Conservation (phyloP, 306 rosid genomes). For the Carpinus fangiana region DNA sequence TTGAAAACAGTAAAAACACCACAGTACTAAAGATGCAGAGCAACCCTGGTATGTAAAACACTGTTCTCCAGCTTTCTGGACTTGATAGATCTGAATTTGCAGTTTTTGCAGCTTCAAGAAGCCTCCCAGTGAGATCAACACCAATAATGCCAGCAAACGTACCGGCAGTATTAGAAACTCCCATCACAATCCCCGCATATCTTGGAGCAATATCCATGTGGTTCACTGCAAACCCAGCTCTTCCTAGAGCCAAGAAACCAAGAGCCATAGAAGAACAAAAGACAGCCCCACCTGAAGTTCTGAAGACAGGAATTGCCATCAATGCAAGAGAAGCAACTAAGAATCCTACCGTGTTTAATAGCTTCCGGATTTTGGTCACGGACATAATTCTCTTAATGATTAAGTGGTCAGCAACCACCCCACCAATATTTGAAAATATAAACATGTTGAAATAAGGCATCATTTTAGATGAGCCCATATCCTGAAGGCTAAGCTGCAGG, state of each 20-base stretch:
- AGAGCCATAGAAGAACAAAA: conserved; percentile 94
- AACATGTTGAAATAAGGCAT: conserved; percentile 96
- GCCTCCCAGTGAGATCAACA: conserved; percentile 81
- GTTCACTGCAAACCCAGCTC: conserved; percentile 97
- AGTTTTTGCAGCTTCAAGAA: conserved; percentile 83
- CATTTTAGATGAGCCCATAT: conserved; percentile 99
- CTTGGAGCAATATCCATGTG: conserved; percentile 98
- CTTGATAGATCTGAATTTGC: conserved; percentile 74
- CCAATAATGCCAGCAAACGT: conserved; percentile 94
- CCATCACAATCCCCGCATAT: conserved; percentile 98
- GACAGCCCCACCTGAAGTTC: conserved; percentile 88
- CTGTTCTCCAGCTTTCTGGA: conserved; percentile 85
- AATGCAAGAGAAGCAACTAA: conserved; percentile 81
- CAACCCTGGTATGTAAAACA: conserved; percentile 81
- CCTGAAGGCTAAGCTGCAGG: conserved; percentile 91
- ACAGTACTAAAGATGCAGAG: conserved; percentile 80
- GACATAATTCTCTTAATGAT: conserved; percentile 74
- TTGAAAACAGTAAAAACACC: conserved; percentile 71
- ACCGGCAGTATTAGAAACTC: conserved; percentile 95
- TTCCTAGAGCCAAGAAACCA: conserved; percentile 93
- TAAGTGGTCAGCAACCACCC: conserved; percentile 78
- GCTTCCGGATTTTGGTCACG: conserved; percentile 74
- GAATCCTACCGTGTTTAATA: conserved; percentile 82
- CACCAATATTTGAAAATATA: conserved; percentile 90
- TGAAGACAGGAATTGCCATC: conserved; percentile 70